Percentiles rank a stretch among this genome's conserved stretches.
These are phyloP conservation scores for Bimuria novae-zelandiae DNA, from an alignment of 2,329 filamentous ascomycete species.

Conservation along the genomic window DNA sequence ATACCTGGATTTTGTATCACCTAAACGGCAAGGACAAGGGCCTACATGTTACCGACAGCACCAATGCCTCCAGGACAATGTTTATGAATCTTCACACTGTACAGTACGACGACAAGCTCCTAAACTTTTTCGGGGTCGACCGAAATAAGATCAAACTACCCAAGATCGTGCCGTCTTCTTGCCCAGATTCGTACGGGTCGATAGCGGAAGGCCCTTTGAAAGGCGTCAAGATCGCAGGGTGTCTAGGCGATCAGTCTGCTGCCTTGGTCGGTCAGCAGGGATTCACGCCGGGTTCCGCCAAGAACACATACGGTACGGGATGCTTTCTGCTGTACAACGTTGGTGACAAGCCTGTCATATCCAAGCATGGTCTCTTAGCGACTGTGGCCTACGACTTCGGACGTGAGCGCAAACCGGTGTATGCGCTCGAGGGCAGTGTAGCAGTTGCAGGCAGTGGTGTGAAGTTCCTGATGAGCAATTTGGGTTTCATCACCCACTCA, in stretches of 20 bases:
- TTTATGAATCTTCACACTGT: constrained; percentile 87
- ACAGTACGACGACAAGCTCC: constrained; percentile 76
- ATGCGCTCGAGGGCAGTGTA: constrained; percentile 83
- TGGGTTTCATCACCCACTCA: constrained; percentile 65
- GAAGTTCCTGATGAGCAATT: constrained; percentile 69
- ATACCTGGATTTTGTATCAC: constrained; percentile 85
- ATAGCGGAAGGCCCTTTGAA: constrained; percentile 68
- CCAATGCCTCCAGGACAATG: constrained; percentile 90
- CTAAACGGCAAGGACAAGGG: constrained; percentile 73
- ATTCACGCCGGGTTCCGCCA: constrained; percentile 79
- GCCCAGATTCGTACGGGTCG: constrained; percentile 71
- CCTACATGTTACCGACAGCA: constrained; percentile 81
- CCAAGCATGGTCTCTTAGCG: constrained; percentile 78
- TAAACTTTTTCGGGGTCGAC: constrained; percentile 81
- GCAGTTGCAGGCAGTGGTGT: constrained; percentile 81
- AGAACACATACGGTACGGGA: constrained; percentile 90
- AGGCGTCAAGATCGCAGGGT: constrained; percentile 78
- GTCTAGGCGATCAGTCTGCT: constrained; percentile 83
- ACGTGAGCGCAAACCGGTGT: constrained; percentile 67
- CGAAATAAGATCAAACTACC: constrained; percentile 73
- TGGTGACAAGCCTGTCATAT: constrained; percentile 82
- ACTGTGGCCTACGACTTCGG: constrained; percentile 87
- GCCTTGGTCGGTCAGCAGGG: constrained; percentile 85
- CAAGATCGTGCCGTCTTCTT: constrained; percentile 82
- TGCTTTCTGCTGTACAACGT: constrained; percentile 92